Evolutionary conservation across 2,329 filamentous ascomycete genomes (phyloP).

Genomic region (Alternaria atra): DNA sequence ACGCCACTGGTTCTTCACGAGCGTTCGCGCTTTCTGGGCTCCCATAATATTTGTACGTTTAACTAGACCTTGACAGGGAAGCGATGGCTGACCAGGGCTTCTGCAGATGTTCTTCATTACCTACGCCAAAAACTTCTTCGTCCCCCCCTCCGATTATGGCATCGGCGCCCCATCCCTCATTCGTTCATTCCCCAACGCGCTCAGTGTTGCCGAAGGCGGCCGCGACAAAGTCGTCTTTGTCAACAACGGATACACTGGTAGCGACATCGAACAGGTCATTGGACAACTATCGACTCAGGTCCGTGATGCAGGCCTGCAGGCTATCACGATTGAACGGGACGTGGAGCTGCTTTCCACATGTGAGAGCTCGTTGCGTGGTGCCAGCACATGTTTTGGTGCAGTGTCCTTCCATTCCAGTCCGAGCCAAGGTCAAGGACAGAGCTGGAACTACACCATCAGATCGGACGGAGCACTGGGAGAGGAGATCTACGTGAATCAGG

Average conservation of each 20-base stretch:
- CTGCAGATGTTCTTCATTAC: constrained; percentile 59
- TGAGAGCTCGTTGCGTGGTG: constrained; percentile 64
- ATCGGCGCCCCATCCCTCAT: constrained; percentile 71
- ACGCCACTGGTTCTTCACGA: constrained; percentile 63
- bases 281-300: constrained; percentile 68
- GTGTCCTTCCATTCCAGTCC: constrained; percentile 80
- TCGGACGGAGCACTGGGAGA: constrained; percentile 75
- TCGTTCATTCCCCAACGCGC: constrained; percentile 70
- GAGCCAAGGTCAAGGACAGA: constrained; percentile 68
- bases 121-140: constrained; percentile 84
- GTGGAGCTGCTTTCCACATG: constrained; percentile 70
- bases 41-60: constrained; percentile 61
- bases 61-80: background rate
- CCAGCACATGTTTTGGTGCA: constrained; percentile 76
- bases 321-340: constrained; percentile 64
- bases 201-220: constrained; percentile 65
- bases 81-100: constrained; percentile 18
- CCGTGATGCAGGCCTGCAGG: constrained; percentile 62
- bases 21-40: constrained; percentile 64
- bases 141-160: constrained; percentile 78
- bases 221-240: constrained; percentile 79
- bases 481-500: constrained; percentile 70
- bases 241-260: constrained; percentile 73
- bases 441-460: constrained; percentile 89
- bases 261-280: constrained; percentile 77